Evolutionary conservation across 495 filamentous ascomycete genomes (phyloP), one percentile per base, ranked within the genome.

Genomic region (Lineolata rhizophorae): DNA sequence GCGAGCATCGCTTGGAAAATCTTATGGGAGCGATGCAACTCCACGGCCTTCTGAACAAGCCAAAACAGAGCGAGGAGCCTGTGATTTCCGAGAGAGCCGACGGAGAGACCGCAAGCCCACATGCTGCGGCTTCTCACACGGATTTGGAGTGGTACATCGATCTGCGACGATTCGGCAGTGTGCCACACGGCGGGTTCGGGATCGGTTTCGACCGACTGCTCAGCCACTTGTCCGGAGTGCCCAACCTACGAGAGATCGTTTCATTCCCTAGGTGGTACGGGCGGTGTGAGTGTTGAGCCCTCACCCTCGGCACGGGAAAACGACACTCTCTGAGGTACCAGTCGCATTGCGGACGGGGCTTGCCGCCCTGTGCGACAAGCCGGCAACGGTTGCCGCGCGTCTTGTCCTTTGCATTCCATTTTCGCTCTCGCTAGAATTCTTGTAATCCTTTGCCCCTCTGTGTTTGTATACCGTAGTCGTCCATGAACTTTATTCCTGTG

Each of bases 141-240:
- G 15, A 19, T 39, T 60, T 97, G 10, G 64, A 76, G 38, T 97
- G 87, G 87, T 97, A 95, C 49, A 55, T 80, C n/a, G 87, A 97
- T 46, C 63, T 97, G 29, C 73, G 87, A 29, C 74, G 77, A 35
- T 97, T 81, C 70, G 87, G 87, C 17, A 83, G 72, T 43, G 76
- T 83, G 20, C 83, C 84, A n/a, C 87, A 95, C 48, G 87, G 87
- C 18, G 87, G 87, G 2, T 97, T 94, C 54, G 87, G 87, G 2
- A 48, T 95, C 31, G 87, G 87, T 1, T 91, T 94, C 49, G 87
- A 97, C 57, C 66, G 87, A 26, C 62, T 95, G 33, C 49, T 97
- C 41, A 67, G 71, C 38, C 95, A 93, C 53, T 61, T 97, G 36
- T 63, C 77, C 10, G 84, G 83, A 3, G 68, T 85, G 12, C 62